Evolutionary conservation across 1,139 yeast species (phyloP).

Genomic region (Williopsis jadinii): DNA sequence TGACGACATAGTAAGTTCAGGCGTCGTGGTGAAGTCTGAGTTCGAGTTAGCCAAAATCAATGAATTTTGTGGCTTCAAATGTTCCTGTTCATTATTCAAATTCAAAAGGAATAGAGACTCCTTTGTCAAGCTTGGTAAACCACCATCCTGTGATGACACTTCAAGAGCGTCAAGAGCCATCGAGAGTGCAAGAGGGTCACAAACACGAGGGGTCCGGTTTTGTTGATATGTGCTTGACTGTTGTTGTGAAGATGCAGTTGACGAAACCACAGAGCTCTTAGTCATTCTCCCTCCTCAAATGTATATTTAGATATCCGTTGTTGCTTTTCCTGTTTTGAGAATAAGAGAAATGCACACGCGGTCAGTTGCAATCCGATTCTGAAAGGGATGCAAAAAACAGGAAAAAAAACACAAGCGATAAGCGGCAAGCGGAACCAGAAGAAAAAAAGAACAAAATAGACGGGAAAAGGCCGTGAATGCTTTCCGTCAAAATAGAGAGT

Average conservation of each 20-base stretch:
- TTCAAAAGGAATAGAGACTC: slow-evolving; percentile 8
- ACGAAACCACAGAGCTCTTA: neutral
- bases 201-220: neutral
- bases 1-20: slow-evolving; percentile 17
- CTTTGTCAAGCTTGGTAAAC: slow-evolving; percentile 4
- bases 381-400: too few species aligned
- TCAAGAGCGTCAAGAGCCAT: slow-evolving; percentile 1
- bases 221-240: neutral
- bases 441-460: too few species aligned
- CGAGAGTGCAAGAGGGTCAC: neutral
- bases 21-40: slow-evolving; percentile 13
- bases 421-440: too few species aligned
- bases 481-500: too few species aligned
- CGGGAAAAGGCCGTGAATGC: too few species aligned
- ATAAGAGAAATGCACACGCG: too few species aligned
- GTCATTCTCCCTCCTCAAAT: too few species aligned
- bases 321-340: too few species aligned
- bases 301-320: too few species aligned
- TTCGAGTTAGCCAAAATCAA: neutral
- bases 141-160: neutral
- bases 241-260: neutral
- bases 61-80: neutral
- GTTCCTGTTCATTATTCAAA: neutral
- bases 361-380: too few species aligned
- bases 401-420: too few species aligned